Percentiles rank a stretch among this genome's conserved stretches.
phyloP scores from a whole-genome alignment of 352 stramenopile species.

The Plasmopara muralis region DNA sequence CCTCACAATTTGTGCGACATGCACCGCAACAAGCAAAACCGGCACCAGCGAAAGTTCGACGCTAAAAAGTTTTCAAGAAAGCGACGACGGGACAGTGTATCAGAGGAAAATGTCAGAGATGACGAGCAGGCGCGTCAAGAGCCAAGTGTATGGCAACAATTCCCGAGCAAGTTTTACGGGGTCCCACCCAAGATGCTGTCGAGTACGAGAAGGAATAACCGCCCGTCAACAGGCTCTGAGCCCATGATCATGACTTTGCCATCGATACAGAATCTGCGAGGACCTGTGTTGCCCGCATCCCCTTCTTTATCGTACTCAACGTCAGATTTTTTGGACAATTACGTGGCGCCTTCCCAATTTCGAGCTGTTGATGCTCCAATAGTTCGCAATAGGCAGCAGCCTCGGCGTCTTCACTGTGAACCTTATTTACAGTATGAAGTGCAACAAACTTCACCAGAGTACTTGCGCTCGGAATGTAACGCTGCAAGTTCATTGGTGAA shows the following conservation, averaged over 20 bases:
- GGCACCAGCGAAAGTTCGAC: slow-evolving; percentile 80
- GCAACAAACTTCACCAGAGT: slow-evolving; percentile 6
- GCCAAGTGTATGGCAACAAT: slow-evolving; percentile 5
- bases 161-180: slow-evolving; percentile 1
- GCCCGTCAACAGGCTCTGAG: background rate
- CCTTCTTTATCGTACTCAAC: slow-evolving; percentile 2
- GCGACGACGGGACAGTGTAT: slow-evolving; percentile 22
- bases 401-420: background rate
- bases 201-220: slow-evolving; percentile 3
- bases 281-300: slow-evolving; percentile 6
- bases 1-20: slow-evolving; percentile 75
- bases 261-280: slow-evolving; percentile 12
- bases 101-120: slow-evolving; percentile 14
- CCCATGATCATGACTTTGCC: background rate
- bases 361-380: slow-evolving; percentile 2
- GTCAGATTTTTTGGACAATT: slow-evolving; percentile 4
- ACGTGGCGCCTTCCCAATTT: slow-evolving; percentile 7
- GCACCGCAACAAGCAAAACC: slow-evolving; percentile 71
- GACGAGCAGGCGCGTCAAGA: slow-evolving; percentile 3
- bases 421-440: slow-evolving; percentile 15
- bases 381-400: background rate
- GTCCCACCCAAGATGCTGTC: background rate
- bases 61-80: slow-evolving; percentile 70
- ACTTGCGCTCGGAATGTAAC: slow-evolving; percentile 29
- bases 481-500: slow-evolving; percentile 27